Conservation (phyloP, 2,329 filamentous ascomycete genomes). For the Venturia nashicola region DNA sequence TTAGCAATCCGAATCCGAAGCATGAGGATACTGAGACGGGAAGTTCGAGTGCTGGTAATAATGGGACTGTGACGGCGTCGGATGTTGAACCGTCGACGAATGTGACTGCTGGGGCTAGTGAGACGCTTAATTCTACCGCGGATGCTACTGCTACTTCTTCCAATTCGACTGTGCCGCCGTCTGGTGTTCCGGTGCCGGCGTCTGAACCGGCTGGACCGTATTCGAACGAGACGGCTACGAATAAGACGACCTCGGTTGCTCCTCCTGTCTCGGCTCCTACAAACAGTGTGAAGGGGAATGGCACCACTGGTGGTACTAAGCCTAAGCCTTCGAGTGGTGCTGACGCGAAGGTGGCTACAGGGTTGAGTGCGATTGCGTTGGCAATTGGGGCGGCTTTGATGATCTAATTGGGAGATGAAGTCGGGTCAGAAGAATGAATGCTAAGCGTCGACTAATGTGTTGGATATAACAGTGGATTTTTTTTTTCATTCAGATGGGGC, state of each 20-base stretch:
- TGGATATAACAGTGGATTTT: too few species aligned
- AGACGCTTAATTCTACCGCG: background rate
- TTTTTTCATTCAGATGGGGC: background rate
- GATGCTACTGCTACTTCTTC: background rate
- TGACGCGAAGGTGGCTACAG: background rate
- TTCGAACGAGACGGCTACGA: background rate
- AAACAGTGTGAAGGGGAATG: background rate
- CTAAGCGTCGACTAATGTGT: too few species aligned
- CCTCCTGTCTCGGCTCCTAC: background rate
- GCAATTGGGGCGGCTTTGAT: background rate
- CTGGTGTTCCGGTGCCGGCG: background rate
- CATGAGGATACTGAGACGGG: background rate
- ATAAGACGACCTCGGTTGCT: background rate
- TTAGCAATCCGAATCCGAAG: background rate
- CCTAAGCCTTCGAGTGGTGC: background rate
- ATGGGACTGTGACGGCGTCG: too few species aligned
- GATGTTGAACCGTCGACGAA: background rate
- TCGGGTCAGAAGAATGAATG: background rate
- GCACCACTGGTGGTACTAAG: background rate
- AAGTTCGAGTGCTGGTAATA: background rate
- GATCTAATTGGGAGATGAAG: background rate
- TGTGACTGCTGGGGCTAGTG: background rate
- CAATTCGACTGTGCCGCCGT: background rate
- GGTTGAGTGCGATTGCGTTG: background rate
- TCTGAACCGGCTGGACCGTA: background rate